Evolutionary conservation across 768 basidiomycete species (phyloP), one percentile per base, ranked within the genome.

Genomic region (Auriscalpium vulgare): DNA sequence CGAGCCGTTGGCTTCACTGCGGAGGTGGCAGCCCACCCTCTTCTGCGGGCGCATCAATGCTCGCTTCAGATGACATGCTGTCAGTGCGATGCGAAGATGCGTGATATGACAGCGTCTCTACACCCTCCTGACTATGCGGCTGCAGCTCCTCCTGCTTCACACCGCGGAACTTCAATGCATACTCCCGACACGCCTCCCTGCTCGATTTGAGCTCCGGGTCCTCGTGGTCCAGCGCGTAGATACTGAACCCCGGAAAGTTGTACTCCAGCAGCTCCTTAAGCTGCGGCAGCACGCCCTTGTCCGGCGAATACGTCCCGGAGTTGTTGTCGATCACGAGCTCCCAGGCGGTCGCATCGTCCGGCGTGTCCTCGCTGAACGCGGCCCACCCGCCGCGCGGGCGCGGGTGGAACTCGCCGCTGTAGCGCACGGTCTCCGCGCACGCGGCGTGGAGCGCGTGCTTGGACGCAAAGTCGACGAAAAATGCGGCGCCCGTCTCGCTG

Each of bases 311-410:
- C 51, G 90, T 94, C 50, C 91, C 91, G 62, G 82, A 85, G 65
- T 88, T 87, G 64, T 94, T 93, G 67, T 93, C 91, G 64, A 93
- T 81, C 59, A 91, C 84, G 36, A 93, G 68, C 68, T 93, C 88
- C 87, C 91, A 94, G 36, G 72, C 67, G 46, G 85, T 82, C 6
- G 78, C 72, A 4, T 74, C 74, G 60, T 88, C 87, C 1, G 69
- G 64, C 1, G 66, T 76, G 37, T 67, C 69, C 60, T 88, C 86
- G 46, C 67, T 72, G 71, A 89, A 87, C 57, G 65, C 72, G 48
- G 69, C 76, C 85, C 82, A 92, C 3, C 83, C 90, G 51, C 81
- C 86, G 53, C 67, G 75, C 19, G 83, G 86, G 19, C 88, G 76
- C 16, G 83, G 83, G 67, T 91, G 88, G 65, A 91, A 91, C 71